Base-by-base conservation (phyloP, 805 yeast species). In the Kuraishia floccosa region DNA sequence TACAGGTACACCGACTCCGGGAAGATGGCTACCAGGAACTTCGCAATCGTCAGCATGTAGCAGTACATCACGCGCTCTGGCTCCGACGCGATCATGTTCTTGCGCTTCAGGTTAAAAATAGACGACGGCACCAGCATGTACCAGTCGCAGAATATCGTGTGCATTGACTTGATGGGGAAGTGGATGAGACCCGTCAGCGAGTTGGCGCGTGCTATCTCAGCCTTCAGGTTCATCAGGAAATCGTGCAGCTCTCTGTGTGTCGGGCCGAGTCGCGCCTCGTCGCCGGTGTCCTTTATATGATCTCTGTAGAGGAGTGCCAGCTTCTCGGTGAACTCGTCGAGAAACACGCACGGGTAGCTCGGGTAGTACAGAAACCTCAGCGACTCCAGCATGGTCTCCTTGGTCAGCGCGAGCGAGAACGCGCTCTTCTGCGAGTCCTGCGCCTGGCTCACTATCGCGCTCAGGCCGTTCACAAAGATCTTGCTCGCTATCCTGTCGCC, bases 1-100 rank as follows among this genome's bases (percentile, higher is more conserved):
- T 21, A 28, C 11, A 28, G 30, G 25, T 21, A 28, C 6, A 25
- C 15, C 6, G 22, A 28, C 28, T 41, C 42, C 3, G 49, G 47
- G 12, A 42, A 35, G 11, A 43, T 22, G 6, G 49, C 42, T 34
- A 38, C 32, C 17, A 43, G 22, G 7, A 32, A 27, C 34, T 43
- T 43, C n/a, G 44, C 42, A 12, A 40, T 24, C 2, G 44, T 37
- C 3, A 43, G 20, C 20, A 36, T 40, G 25, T 43, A 40, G 17
- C 38, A 25, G 28, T 39, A 37, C 30, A 41, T 14, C 6, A 41
- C 25, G 13, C 31, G 30, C 24, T 41, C 39, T 5, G 33, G 21
- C 18, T 41, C 43, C 4, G 29, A 7, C 8, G 37, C 15, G 13
- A 10, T 14, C 11, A 34, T 27, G 12, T 33, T 24, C 24, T 32